These are phyloP conservation scores for Pisolithus tinctorius DNA, from an alignment of 768 basidiomycete species.

Conservation along the genomic window DNA sequence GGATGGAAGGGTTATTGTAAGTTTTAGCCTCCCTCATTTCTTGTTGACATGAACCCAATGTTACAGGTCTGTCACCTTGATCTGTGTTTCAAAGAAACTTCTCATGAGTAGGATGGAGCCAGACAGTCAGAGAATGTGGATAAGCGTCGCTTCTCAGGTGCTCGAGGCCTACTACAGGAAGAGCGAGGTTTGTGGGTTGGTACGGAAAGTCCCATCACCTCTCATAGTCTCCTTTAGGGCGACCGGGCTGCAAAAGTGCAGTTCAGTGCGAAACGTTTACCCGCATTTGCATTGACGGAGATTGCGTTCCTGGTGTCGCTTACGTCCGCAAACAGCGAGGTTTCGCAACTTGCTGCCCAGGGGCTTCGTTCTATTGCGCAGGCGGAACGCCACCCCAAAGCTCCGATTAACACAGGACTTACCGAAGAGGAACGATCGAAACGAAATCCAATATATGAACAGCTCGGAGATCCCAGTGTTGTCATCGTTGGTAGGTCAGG, in stretches of 20 bases:
- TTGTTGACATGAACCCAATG: background rate
- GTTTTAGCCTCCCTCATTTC: slow-evolving; percentile 8
- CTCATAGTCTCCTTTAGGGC: slow-evolving; percentile 23
- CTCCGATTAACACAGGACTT: slow-evolving; percentile 42
- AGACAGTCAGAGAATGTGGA: slow-evolving; percentile 64
- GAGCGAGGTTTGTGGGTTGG: slow-evolving; percentile 34
- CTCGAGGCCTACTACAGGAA: slow-evolving; percentile 49
- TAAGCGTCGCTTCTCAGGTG: slow-evolving; percentile 53
- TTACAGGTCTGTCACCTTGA: slow-evolving; percentile 18
- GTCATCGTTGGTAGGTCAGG: slow-evolving; percentile 54
- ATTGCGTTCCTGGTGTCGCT: slow-evolving; percentile 67
- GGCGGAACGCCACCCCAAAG: slow-evolving; percentile 56
- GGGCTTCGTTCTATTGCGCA: slow-evolving; percentile 63
- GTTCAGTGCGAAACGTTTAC: slow-evolving; percentile 42
- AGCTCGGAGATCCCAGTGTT: slow-evolving; percentile 69
- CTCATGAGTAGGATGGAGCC: slow-evolving; percentile 52
- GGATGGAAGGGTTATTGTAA: slow-evolving; percentile 45
- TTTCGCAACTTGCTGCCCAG: slow-evolving; percentile 63
- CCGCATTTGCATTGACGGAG: slow-evolving; percentile 63
- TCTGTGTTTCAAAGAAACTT: slow-evolving; percentile 51
- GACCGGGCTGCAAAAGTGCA: slow-evolving; percentile 46
- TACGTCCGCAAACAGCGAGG: slow-evolving; percentile 58
- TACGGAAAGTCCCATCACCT: background rate
- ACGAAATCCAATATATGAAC: slow-evolving; percentile 69
- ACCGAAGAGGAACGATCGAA: slow-evolving; percentile 60